Percentiles rank a stretch among this genome's conserved stretches.
These are phyloP conservation scores for Suhomyces yuchorum DNA, from an alignment of 1,139 yeast genomes.

Conservation along the genomic window DNA sequence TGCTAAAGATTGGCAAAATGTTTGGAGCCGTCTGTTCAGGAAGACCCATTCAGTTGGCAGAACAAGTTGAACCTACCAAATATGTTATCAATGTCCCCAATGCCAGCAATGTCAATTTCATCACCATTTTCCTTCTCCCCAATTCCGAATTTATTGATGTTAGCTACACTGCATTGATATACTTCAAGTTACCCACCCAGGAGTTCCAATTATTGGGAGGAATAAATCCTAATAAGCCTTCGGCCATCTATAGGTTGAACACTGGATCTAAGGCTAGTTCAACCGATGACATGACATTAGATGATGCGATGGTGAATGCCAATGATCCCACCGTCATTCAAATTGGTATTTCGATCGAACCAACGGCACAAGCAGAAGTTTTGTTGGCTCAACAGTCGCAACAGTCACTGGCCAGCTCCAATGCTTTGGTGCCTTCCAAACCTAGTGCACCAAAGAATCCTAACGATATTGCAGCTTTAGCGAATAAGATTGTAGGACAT, in stretches of 20 bases:
- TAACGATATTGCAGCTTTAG: constrained; percentile 52
- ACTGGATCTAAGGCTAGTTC: constrained; percentile 43
- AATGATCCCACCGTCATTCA: constrained; percentile 43
- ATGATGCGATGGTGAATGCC: constrained; percentile 15
- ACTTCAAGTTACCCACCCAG: constrained; percentile 73
- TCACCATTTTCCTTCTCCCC: constrained; percentile 77
- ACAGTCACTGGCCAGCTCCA: constrained; percentile 20
- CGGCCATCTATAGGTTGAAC: constrained; percentile 85
- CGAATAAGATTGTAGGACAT: constrained; percentile 85
- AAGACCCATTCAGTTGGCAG: constrained; percentile 55
- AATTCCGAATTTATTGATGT: constrained; percentile 63
- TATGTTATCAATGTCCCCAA: constrained; percentile 63
- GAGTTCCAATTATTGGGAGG: constrained; percentile 83
- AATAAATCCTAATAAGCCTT: constrained; percentile 73
- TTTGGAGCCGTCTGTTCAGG: constrained; percentile 63
- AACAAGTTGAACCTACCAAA: constrained; percentile 64
- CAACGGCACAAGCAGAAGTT: constrained; percentile 59
- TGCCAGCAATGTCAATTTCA: constrained; percentile 67
- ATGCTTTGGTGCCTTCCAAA: constrained; percentile 12
- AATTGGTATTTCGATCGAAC: constrained; percentile 89
- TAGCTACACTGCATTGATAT: constrained; percentile 77
- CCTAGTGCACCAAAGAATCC: constrained; percentile 21
- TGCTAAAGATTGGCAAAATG: constrained; percentile 27
- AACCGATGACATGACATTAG: constrained; percentile 29
- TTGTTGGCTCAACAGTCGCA: constrained; percentile 42